These are phyloP conservation scores for Leccinum angustisporum DNA, from an alignment of 1,284 basidiomycete species.

Conservation along the genomic window DNA sequence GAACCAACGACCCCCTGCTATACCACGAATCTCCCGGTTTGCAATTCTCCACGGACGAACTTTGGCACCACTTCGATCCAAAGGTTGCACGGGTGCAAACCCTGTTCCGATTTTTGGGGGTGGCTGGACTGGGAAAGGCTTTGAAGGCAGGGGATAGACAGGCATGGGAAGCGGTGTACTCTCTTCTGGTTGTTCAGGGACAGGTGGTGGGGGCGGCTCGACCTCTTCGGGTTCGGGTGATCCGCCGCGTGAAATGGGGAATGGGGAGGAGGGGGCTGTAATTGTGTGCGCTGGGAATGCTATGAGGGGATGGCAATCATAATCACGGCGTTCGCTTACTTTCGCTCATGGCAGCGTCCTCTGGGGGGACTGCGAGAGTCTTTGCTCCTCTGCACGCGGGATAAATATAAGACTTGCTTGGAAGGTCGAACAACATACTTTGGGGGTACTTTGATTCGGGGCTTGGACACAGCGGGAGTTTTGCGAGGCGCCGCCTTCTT, in stretches of 20 bases:
- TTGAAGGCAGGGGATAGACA: slow-evolving; percentile 70
- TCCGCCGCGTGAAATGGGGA: slow-evolving; percentile 28
- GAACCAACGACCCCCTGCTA: slow-evolving; percentile 79
- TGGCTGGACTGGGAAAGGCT: slow-evolving; percentile 76
- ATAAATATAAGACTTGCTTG: not conserved
- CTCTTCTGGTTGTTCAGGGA: slow-evolving; percentile 53
- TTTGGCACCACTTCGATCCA: slow-evolving; percentile 61
- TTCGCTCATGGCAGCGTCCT: slow-evolving; percentile 45
- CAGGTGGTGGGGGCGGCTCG: slow-evolving; percentile 29
- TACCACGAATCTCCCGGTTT: slow-evolving; percentile 72
- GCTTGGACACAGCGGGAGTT: slow-evolving; percentile 35
- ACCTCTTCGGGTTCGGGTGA: slow-evolving; percentile 32
- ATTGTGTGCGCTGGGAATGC: slow-evolving; percentile 36
- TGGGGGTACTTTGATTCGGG: slow-evolving; percentile 38
- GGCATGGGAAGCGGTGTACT: slow-evolving; percentile 64
- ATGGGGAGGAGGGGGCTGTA: slow-evolving; percentile 49
- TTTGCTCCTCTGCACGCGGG: slow-evolving; percentile 21
- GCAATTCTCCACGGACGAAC: slow-evolving; percentile 70
- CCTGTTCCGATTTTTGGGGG: slow-evolving; percentile 71
- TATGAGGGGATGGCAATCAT: slow-evolving; percentile 2
- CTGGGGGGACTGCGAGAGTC: slow-evolving; percentile 18
- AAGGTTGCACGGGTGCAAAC: slow-evolving; percentile 60
- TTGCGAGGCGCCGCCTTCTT: slow-evolving; percentile 42
- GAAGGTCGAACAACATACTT: slow-evolving; percentile 35
- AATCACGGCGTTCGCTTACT: slow-evolving; percentile 30